Conservation (phyloP, 495 filamentous ascomycete species). For the Tetracladium setigerum region DNA sequence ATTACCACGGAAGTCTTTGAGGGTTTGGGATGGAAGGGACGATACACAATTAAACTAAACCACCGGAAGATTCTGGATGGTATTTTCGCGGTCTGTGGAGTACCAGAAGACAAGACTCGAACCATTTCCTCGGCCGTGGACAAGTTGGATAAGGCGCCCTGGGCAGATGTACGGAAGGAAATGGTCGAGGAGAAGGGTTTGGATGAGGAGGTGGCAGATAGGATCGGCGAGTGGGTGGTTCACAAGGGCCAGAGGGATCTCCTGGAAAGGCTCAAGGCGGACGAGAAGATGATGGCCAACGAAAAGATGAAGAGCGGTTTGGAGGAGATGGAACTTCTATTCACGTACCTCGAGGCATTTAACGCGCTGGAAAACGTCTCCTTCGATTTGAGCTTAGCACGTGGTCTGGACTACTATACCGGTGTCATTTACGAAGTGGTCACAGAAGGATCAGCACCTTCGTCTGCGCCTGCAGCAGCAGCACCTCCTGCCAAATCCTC, state of each 20-base stretch:
- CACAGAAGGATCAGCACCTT: constrained; percentile 72
- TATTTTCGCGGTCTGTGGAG: constrained; percentile 83
- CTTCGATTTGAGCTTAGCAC: constrained; percentile 76
- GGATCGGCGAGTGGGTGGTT: constrained; percentile 75
- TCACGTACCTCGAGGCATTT: constrained; percentile 75
- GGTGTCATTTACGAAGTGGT: constrained; percentile 90
- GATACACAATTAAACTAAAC: constrained; percentile 83
- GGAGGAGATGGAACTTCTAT: constrained; percentile 73
- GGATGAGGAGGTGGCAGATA: constrained; percentile 63
- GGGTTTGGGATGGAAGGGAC: constrained; percentile 62
- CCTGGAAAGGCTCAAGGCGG: constrained; percentile 52
- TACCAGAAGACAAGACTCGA: constrained; percentile 77
- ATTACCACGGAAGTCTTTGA: constrained; percentile 85
- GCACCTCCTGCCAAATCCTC: constrained; percentile 37
- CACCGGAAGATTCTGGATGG: constrained; percentile 93
- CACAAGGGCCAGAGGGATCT: constrained; percentile 62
- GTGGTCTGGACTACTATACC: constrained; percentile 91
- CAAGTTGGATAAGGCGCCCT: constrained; percentile 90
- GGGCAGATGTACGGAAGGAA: constrained; percentile 83
- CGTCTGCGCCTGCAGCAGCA: constrained; percentile 12
- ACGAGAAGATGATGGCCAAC: constrained; percentile 59
- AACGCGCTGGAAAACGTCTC: constrained; percentile 61
- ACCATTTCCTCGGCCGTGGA: constrained; percentile 87
- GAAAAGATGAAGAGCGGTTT: constrained; percentile 67
- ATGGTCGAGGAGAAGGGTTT: constrained; percentile 93